These are phyloP conservation scores for Candida piceae DNA, from an alignment of 805 yeast genomes.

Conservation along the genomic window DNA sequence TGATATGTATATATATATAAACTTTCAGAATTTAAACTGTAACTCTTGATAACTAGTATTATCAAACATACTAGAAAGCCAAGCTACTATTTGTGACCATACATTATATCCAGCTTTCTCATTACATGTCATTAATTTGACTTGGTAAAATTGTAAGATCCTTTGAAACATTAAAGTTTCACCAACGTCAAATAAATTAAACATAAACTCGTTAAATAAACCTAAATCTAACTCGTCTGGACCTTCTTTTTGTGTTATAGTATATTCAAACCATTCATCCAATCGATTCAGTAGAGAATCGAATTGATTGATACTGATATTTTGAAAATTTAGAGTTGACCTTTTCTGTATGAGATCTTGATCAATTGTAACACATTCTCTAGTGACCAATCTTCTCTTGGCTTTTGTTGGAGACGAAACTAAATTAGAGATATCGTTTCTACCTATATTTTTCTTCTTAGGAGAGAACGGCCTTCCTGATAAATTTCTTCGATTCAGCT, in stretches of 20 bases:
- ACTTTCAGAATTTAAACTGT: constrained; percentile 11
- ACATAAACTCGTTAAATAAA: constrained; percentile 26
- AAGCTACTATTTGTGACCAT: constrained; percentile 18
- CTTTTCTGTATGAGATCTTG: constrained; percentile 6
- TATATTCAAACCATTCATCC: constrained; percentile 21
- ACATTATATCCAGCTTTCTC: constrained; percentile 7
- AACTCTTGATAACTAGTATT: constrained; percentile 9
- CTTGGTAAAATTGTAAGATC: constrained; percentile 14
- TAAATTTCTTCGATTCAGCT: constrained; percentile 40
- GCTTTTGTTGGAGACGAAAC: constrained; percentile 8
- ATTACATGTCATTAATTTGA: constrained; percentile 6
- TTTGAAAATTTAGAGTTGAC: constrained; percentile 20
- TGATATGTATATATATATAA: too few species aligned
- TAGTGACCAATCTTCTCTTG: not conserved
- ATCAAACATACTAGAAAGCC: constrained; percentile 12
- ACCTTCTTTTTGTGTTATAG: constrained; percentile 14
- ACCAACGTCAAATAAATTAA: constrained; percentile 17
- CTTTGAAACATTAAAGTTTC: constrained; percentile 16
- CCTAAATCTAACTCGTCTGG: constrained; percentile 23
- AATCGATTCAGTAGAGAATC: constrained; percentile 11
- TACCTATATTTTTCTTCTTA: constrained; percentile 9
- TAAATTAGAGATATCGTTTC: constrained; percentile 13
- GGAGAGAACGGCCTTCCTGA: constrained; percentile 19
- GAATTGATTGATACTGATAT: constrained; percentile 14
- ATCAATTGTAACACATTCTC: constrained; percentile 5